Conservation (phyloP, 2,329 filamentous ascomycete species). For the Xylaria sp. region DNA sequence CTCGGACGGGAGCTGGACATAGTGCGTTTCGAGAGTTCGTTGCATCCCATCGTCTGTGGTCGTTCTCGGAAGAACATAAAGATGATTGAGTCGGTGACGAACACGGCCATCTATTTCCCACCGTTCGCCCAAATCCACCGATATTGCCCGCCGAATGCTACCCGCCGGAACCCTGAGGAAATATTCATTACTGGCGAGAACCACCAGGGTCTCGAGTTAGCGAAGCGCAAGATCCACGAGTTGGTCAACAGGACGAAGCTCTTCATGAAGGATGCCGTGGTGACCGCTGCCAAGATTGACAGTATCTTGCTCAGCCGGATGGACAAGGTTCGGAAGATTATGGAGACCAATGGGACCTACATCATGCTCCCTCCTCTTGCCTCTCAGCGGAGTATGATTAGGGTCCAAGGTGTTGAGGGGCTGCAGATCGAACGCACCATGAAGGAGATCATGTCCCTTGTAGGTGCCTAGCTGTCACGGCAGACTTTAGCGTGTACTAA, state of each 20-base stretch:
- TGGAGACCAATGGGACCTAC: slow-evolving; percentile 94
- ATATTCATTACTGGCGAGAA: slow-evolving; percentile 95
- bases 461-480: slow-evolving; percentile 48
- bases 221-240: slow-evolving; percentile 90
- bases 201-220: slow-evolving; percentile 79
- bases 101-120: slow-evolving; percentile 97
- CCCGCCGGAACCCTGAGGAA: slow-evolving; percentile 80
- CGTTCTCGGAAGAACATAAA: slow-evolving; percentile 97
- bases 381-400: slow-evolving; percentile 79
- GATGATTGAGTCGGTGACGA: slow-evolving; percentile 91
- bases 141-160: slow-evolving; percentile 82
- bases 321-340: slow-evolving; percentile 97
- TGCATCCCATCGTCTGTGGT: slow-evolving; percentile 91
- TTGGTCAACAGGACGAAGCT: slow-evolving; percentile 79
- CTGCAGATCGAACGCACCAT: slow-evolving; percentile 94
- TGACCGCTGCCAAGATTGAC: slow-evolving; percentile 91
- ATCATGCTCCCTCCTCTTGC: slow-evolving; percentile 89
- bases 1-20: slow-evolving; percentile 37
- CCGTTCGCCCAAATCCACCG: slow-evolving; percentile 90
- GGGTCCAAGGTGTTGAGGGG: slow-evolving; percentile 91
- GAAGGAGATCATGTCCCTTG: slow-evolving; percentile 91
- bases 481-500: slow-evolving; percentile 9
- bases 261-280: slow-evolving; percentile 88
- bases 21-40: slow-evolving; percentile 47
- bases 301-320: slow-evolving; percentile 87